Percentiles rank a stretch among this genome's conserved stretches.
phyloP scores from a whole-genome alignment of 345 rosid species.

The Jatropha curcas region DNA sequence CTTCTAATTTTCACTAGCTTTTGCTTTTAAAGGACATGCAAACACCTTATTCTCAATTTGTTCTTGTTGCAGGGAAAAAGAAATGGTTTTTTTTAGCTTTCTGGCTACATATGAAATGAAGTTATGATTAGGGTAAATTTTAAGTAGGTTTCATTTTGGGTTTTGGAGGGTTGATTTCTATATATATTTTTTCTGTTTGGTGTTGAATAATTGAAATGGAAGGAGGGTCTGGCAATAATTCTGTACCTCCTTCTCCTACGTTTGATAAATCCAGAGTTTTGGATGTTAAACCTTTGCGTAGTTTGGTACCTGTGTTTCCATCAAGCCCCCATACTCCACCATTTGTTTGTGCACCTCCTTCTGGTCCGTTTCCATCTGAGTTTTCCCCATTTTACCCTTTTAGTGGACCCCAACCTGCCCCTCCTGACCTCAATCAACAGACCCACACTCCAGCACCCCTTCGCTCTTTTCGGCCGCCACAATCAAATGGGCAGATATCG shows the following conservation, averaged over 20 bases:
- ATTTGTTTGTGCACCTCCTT: slow-evolving; percentile 48
- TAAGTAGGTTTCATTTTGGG: background rate
- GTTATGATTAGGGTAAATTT: background rate
- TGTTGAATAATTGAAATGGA: slow-evolving; percentile 36
- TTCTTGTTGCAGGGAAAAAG: background rate
- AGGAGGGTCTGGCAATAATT: slow-evolving; percentile 35
- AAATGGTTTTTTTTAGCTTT: background rate
- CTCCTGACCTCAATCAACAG: slow-evolving; percentile 48
- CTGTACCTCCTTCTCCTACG: slow-evolving; percentile 27
- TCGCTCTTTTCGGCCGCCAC: slow-evolving; percentile 45
- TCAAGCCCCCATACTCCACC: slow-evolving; percentile 44
- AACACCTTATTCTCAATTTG: background rate
- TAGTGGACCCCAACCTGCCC: slow-evolving; percentile 28
- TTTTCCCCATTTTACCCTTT: slow-evolving; percentile 72
- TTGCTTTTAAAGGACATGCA: background rate
- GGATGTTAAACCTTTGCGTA: slow-evolving; percentile 79
- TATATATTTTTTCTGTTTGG: background rate
- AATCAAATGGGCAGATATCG: slow-evolving; percentile 30
- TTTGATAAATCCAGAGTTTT: slow-evolving; percentile 63
- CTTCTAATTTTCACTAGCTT: background rate
- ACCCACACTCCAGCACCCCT: slow-evolving; percentile 49
- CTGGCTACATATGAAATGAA: slow-evolving; percentile 9
- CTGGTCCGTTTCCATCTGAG: slow-evolving; percentile 65
- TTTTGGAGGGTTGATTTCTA: background rate
- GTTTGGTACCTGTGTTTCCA: slow-evolving; percentile 61